Base-by-base conservation (phyloP, 495 filamentous ascomycete genomes). In the Sordaria brevicollis region DNA sequence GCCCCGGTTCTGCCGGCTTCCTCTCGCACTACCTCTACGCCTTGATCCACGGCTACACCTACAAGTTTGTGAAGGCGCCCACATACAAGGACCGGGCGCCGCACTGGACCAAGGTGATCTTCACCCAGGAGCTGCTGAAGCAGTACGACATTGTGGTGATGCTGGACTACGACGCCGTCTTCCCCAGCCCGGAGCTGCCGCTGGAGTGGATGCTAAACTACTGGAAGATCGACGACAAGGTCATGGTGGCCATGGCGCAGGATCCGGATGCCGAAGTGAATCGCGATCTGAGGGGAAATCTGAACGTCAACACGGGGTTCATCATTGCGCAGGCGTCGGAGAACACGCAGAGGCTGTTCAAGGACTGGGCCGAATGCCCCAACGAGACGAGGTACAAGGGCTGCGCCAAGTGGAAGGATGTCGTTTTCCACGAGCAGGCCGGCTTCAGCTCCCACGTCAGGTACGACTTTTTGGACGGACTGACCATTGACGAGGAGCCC, bases 161-260 rank as follows among this genome's bases (percentile, higher is more conserved):
- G 79, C 69, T 86, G 39, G 85, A 87, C 72, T 80, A 80, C 66
- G 85, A 87, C 68, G 80, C 79, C 73, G 78, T 86, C 71, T 82
- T 85, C 70, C 74, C 78, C 38, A 76, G 81, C 67, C 83, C 80
- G 41, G 80, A 87, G 54, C 71, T 87, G 7, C 83, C 85, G 7
- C 70, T 86, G 35, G 85, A 87, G 72, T 87, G 84, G 83, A 78
- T 87, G 34, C 74, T 87, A 19, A 86, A 86, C 76, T 83, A 84
- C 76, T 87, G 84, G 85, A 74, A 80, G 65, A 80, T 85, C 68
- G 77, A 75, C 38, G 43, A 73, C 9, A 72, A 81, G 9, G 83
- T 78, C 25, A 75, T 83, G 13, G 74, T 84, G 54, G 81, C 84
- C 67, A 78, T 86, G 78, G 79, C 85, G 54, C 70, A 78, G 37